Conservation (phyloP, 495 filamentous ascomycete genomes). For the Oidiodendron maius region DNA sequence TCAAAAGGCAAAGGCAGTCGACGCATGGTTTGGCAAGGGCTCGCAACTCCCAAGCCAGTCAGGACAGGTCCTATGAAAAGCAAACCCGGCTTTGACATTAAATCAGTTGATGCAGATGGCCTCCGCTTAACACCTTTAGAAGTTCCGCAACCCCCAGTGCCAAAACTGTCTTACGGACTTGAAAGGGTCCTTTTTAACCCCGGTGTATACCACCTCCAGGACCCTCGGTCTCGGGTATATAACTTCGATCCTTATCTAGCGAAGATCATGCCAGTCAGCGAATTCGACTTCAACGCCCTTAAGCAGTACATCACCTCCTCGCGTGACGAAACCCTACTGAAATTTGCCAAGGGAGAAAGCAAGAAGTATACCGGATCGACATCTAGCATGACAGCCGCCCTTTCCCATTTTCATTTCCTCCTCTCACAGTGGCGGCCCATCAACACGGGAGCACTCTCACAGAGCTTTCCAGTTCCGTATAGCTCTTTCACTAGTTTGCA, state of each 20-base stretch:
- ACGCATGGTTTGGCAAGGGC: background rate
- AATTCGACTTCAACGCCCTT: slow-evolving; percentile 52
- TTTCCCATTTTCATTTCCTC: slow-evolving; percentile 89
- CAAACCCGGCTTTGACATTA: slow-evolving; percentile 12
- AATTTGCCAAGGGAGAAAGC: slow-evolving; percentile 54
- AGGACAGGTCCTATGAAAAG: background rate
- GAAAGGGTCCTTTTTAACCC: slow-evolving; percentile 94
- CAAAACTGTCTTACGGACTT: slow-evolving; percentile 68
- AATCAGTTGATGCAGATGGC: slow-evolving; percentile 22
- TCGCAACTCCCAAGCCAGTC: background rate
- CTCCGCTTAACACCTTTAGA: slow-evolving; percentile 38
- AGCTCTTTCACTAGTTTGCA: slow-evolving; percentile 65
- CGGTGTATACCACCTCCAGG: slow-evolving; percentile 86
- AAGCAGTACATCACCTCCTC: slow-evolving; percentile 87
- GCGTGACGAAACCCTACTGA: slow-evolving; percentile 60
- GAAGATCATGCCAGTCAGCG: slow-evolving; percentile 79
- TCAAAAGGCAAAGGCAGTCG: background rate
- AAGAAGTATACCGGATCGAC: slow-evolving; percentile 93
- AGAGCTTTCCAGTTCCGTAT: slow-evolving; percentile 51
- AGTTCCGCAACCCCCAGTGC: slow-evolving; percentile 53
- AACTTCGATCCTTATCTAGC: slow-evolving; percentile 95
- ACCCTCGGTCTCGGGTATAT: slow-evolving; percentile 78
- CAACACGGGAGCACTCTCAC: slow-evolving; percentile 58
- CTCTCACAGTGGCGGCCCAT: slow-evolving; percentile 77
- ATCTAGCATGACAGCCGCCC: slow-evolving; percentile 85